phyloP scores from a whole-genome alignment of 2,329 filamentous ascomycete genomes.

The Calycina herbarum region DNA sequence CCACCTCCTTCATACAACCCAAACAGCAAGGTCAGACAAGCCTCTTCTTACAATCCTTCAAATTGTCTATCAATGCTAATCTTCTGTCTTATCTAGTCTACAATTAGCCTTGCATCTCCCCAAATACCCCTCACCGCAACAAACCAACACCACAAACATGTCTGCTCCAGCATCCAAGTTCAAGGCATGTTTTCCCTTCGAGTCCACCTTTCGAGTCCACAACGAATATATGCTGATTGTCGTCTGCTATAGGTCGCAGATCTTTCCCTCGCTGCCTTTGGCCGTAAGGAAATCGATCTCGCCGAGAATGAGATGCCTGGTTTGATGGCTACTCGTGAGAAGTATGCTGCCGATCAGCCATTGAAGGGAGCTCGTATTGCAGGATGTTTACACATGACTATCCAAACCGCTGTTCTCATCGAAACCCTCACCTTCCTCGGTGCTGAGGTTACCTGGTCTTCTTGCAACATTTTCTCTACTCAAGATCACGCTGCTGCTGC shows the following conservation, averaged over 20 bases:
- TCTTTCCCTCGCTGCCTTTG: constrained; percentile 95
- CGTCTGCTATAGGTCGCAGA: constrained; percentile 75
- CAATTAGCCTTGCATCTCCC: background rate
- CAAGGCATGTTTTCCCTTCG: constrained; percentile 28
- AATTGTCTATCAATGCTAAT: background rate
- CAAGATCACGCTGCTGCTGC: constrained; percentile 98
- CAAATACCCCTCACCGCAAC: constrained; percentile 16
- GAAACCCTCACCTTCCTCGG: constrained; percentile 94
- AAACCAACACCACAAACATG: constrained; percentile 27
- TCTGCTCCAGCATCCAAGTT: constrained; percentile 39
- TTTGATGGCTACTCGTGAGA: constrained; percentile 90
- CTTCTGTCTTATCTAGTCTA: background rate
- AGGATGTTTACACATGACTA: constrained; percentile 79
- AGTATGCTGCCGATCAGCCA: constrained; percentile 92
- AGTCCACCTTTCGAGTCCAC: background rate
- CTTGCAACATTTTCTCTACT: constrained; percentile 99
- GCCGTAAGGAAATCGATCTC: constrained; percentile 98
- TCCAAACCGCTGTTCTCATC: constrained; percentile 98
- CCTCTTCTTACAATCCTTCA: background rate
- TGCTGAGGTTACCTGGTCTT: constrained; percentile 98
- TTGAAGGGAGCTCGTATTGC: constrained; percentile 93
- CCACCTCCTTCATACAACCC: background rate
- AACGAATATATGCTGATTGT: constrained; percentile 9
- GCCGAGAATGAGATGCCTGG: constrained; percentile 97
- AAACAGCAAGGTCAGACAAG: background rate